These are phyloP conservation scores for Lipomyces japonicus DNA, from an alignment of 805 yeast species.

Conservation along the genomic window DNA sequence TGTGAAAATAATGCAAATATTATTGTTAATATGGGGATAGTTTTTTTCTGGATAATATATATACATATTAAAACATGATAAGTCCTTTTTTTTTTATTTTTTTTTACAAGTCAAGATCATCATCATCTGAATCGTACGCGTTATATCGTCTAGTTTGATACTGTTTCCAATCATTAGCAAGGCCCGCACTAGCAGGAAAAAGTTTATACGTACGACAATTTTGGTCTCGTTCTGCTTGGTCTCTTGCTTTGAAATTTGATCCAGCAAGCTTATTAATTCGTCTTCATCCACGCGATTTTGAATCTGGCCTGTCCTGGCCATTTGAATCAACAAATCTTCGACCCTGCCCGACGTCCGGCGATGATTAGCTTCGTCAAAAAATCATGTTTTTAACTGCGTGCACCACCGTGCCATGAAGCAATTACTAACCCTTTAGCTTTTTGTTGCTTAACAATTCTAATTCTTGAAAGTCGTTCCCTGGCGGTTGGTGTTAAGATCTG, in stretches of 20 bases:
- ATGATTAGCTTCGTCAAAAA: not conserved
- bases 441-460: slow-evolving; percentile 84
- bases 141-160: slow-evolving; percentile 24
- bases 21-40: no score
- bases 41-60: not conserved
- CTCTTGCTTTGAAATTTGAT: slow-evolving; percentile 72
- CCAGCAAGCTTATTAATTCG: slow-evolving; percentile 77
- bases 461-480: slow-evolving; percentile 80
- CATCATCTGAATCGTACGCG: slow-evolving; percentile 17
- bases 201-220: slow-evolving; percentile 46
- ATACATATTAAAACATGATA: not conserved
- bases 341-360: slow-evolving; percentile 42
- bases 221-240: slow-evolving; percentile 54
- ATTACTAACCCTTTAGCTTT: slow-evolving; percentile 60
- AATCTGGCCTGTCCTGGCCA: slow-evolving; percentile 74
- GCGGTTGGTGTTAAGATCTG: slow-evolving; percentile 80
- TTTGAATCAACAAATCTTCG: slow-evolving; percentile 68
- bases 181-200: no score
- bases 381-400: not conserved
- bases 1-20: no score
- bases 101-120: slow-evolving; percentile 13
- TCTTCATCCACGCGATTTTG: slow-evolving; percentile 70
- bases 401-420: not conserved
- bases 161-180: no score
- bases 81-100: not conserved